Evolutionary conservation across 257 asterid genomes (phyloP).

Genomic region (Buddleja alternifolia): DNA sequence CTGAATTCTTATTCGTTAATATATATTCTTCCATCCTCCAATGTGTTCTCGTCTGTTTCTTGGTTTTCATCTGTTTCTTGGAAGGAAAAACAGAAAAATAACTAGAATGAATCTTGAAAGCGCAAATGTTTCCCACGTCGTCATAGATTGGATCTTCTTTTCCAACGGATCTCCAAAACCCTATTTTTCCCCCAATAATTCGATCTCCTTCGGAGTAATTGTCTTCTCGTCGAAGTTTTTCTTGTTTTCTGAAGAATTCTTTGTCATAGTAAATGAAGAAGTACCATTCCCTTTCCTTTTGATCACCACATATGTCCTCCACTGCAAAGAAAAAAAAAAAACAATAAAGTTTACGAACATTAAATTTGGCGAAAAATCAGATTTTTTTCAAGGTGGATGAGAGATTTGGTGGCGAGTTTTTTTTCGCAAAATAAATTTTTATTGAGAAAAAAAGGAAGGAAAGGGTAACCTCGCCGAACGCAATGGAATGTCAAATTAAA

Average conservation of each 20-base stretch:
- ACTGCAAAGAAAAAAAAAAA: background rate
- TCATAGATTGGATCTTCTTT: conserved; percentile 32
- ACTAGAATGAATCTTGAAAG: conserved; percentile 26
- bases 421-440: too few species aligned
- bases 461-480: too few species aligned
- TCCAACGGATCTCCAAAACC: conserved; percentile 37
- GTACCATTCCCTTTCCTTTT: conserved; percentile 29
- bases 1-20: background rate
- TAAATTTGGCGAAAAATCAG: too few species aligned
- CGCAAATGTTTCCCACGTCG: conserved; percentile 28
- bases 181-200: conserved; percentile 27
- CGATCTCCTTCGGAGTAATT: background rate
- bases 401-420: too few species aligned
- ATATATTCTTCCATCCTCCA: conserved; percentile 44
- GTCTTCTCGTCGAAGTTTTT: too few species aligned
- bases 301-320: background rate
- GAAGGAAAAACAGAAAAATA: conserved; percentile 20
- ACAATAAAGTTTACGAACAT: too few species aligned
- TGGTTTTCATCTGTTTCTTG: background rate
- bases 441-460: too few species aligned
- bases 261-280: conserved; percentile 25
- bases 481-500: too few species aligned
- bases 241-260: background rate
- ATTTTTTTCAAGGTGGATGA: too few species aligned
- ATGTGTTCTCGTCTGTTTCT: conserved; percentile 4